Evolutionary conservation across 345 rosid genomes (phyloP).

Genomic region (Diplotaxis tenuifolia): DNA sequence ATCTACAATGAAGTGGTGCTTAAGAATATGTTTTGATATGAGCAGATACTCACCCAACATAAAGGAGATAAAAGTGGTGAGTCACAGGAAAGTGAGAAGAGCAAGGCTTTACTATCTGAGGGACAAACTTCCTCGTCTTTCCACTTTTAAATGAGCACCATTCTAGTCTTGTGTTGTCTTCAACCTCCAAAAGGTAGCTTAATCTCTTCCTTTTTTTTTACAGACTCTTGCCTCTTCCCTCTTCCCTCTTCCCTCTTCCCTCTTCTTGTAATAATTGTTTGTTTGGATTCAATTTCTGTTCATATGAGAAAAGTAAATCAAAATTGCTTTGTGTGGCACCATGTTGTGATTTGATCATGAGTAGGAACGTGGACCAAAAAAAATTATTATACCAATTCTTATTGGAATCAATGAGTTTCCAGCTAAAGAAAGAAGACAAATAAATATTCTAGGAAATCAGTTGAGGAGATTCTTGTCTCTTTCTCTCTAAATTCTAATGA

Average conservation of each 20-base stretch:
- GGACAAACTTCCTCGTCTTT: constrained; percentile 90
- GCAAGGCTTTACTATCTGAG: constrained; percentile 85
- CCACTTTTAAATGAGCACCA: constrained; percentile 72
- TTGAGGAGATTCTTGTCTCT: constrained; percentile 16
- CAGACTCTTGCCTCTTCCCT: background rate
- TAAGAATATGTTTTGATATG: constrained; percentile 4
- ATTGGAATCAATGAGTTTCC: background rate
- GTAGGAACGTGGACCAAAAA: background rate
- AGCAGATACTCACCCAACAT: constrained; percentile 78
- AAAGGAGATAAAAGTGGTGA: constrained; percentile 72
- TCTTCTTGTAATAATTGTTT: constrained; percentile 1
- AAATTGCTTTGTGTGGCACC: constrained; percentile 7
- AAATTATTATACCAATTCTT: background rate
- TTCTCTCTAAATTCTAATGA: too few relatives aligned
- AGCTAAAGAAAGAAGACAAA: background rate
- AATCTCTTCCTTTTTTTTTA: background rate
- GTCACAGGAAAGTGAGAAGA: constrained; percentile 84
- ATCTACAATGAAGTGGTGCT: background rate
- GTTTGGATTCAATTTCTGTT: constrained; percentile 9
- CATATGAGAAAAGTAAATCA: constrained; percentile 26
- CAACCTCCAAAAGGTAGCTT: constrained; percentile 7
- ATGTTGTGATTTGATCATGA: background rate
- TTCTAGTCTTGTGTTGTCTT: constrained; percentile 15
- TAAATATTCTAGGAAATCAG: background rate
- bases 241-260: background rate